Base-by-base conservation (phyloP, 1,284 basidiomycete genomes). In the Tremellales sp. region DNA sequence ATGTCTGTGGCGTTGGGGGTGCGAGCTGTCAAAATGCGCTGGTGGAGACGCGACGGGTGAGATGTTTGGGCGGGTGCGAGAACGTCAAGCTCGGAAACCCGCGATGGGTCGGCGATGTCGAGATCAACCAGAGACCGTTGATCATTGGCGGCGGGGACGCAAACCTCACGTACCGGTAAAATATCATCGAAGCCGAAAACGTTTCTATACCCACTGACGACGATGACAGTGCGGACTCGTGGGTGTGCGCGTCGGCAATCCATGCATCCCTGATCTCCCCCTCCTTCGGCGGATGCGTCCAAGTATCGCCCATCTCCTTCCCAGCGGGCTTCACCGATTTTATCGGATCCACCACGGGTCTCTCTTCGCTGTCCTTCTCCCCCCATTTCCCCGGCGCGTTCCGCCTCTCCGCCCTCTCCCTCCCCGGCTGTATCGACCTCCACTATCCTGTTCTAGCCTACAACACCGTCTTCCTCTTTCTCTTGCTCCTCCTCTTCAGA, bases 61-160 rank as follows among this genome's bases (percentile, higher is more conserved):
- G 63, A 27, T 71, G 69, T 53, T 48, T 67, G n/a, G 67, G 65
- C 0, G 67, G 67, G 9, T 70, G 69, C 47, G 49, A 46, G 14
- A 48, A 57, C 40, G 54, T 51, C 3, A 47, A 50, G 8, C 43
- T 71, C 14, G 69, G 67, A 2, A 71, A 71, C 53, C 53, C 57
- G 18, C 43, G 69, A 26, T 70, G 60, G 60, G 50, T 71, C 9
- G 69, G 69, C 7, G 52, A 43, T 14, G 45, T 48, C 27, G 35
- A 51, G 35, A 49, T 68, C 22, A 58, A 68, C 45, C 48, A 54
- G 13, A 37, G 53, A n/a, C 60, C 67, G 12, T 36, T 67, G 21
- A 33, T 70, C 16, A 52, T 71, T n/a, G 69, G 66, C n/a, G 65
- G 64, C 10, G 57, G 57, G 12, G 58, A 60, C 33, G 53, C 37